Conservation (phyloP, 2,329 filamentous ascomycete genomes). For the Monosporascus ibericus region DNA sequence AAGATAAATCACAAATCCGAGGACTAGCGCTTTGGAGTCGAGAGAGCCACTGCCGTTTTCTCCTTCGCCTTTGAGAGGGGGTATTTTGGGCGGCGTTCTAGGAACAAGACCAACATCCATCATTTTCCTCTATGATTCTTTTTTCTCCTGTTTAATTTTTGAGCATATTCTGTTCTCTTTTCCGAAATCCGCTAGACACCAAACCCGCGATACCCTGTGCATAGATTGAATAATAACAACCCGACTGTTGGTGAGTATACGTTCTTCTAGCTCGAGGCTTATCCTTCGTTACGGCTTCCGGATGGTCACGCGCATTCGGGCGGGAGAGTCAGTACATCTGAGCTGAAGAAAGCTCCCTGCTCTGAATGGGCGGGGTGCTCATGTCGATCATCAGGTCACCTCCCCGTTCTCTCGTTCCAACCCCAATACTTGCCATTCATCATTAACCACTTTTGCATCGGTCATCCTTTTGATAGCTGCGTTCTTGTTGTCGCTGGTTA, state of each 20-base stretch:
- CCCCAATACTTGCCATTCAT: background rate
- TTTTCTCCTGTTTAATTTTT: constrained; percentile 17
- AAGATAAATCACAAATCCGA: background rate
- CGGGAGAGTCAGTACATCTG: background rate
- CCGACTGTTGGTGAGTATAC: constrained; percentile 21
- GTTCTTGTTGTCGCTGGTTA: background rate
- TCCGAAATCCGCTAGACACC: constrained; percentile 20
- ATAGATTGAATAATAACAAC: constrained; percentile 25
- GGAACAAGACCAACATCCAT: background rate
- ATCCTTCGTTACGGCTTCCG: background rate
- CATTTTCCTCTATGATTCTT: constrained; percentile 3
- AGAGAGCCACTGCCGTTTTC: background rate
- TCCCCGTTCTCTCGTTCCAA: background rate
- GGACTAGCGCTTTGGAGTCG: background rate
- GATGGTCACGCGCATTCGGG: background rate
- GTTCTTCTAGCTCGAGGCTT: constrained; percentile 1
- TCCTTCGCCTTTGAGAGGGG: background rate
- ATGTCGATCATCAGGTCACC: background rate
- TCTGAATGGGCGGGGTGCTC: background rate
- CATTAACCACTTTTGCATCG: background rate
- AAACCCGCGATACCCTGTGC: constrained; percentile 27
- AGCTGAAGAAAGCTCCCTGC: background rate
- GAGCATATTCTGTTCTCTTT: constrained; percentile 13
- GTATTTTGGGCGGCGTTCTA: background rate
- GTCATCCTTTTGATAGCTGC: background rate